A percentile compares a stretch with the other conserved stretches of the same genome.
These are phyloP conservation scores for Aspergillus luchuensis DNA, from an alignment of 2,329 filamentous ascomycete genomes.

Conservation along the genomic window DNA sequence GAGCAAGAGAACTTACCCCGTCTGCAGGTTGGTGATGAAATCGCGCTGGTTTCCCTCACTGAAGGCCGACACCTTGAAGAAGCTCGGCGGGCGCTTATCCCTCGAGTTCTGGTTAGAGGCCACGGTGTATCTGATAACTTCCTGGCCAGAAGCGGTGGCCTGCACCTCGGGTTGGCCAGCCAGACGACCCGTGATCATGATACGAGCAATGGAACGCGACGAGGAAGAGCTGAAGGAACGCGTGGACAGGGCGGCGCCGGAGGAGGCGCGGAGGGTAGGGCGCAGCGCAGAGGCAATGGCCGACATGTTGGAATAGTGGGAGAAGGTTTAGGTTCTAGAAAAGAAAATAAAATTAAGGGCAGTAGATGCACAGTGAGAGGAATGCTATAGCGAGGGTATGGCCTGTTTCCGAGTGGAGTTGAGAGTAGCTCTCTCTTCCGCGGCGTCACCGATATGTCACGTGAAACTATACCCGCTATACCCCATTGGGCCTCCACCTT, in stretches of 20 bases:
- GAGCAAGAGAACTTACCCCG: conserved; percentile 68
- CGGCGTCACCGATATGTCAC: not conserved
- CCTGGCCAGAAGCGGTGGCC: conserved; percentile 68
- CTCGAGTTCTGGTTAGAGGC: conserved; percentile 67
- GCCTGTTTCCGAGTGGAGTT: not conserved
- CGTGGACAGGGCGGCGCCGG: conserved; percentile 42
- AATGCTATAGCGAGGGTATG: not conserved
- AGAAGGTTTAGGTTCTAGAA: not conserved
- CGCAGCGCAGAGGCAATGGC: conserved; percentile 57
- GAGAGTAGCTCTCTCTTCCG: not conserved
- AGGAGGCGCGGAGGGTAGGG: conserved; percentile 51
- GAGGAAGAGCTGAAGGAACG: conserved; percentile 76
- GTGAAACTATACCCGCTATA: not conserved
- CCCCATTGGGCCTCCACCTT: not conserved
- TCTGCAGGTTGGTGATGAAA: conserved; percentile 70
- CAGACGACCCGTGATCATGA: conserved; percentile 85
- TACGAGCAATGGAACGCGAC: conserved; percentile 67
- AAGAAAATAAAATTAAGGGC: not conserved
- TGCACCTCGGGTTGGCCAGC: conserved; percentile 75
- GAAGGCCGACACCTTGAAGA: conserved; percentile 81
- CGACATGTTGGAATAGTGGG: conserved; percentile 28
- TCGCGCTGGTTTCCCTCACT: conserved; percentile 69
- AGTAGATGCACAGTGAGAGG: not conserved
- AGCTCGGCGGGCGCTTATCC: conserved; percentile 77
- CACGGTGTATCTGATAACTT: conserved; percentile 76